Base-by-base conservation (phyloP, 352 stramenopile genomes). In the Globisporangium irregulare region DNA sequence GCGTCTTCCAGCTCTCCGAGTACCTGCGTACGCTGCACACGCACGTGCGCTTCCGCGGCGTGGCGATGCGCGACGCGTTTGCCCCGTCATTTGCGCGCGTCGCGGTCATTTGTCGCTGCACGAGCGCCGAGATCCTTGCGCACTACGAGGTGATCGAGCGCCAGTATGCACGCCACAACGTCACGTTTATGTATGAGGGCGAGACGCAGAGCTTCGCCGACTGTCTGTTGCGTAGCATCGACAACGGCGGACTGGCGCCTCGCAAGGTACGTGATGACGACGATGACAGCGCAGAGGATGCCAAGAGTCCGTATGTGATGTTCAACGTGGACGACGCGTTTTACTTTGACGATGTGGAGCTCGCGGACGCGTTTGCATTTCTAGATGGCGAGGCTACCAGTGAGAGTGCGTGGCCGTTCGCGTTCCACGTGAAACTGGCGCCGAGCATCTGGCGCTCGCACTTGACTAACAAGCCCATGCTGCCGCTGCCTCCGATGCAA, bases 371-470 rank as follows among this genome's bases (percentile, higher is more conserved):
- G 38, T 64, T 73, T 20, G 32, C 66, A 9, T 64, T 77, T 25
- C 50, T 80, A 18, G 50, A 53, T 9, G 59, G 50, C 9, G 62
- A 46, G 24, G 15, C 24, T 0, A 29, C 20, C 2, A 46, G 22
- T 32, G 25, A 27, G 9, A 34, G 24, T 20, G 20, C n/a, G 14
- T 85, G 55, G 73, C 67, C 78, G 65, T 90, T 88, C 68, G 76
- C 72, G 32, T 90, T 96, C 66, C 75, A 96, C 48, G 58, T 92
- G 15, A 92, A 91, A 55, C 79, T 96, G 29, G 75, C 90, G 41
- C 82, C 82, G 22, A 88, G 82, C 64, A 93, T 95, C 66, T 89
- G 77, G 66, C 89, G 75, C 41, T 93, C 80, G 61, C 86, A 96
- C 60, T 76, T 91, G 53, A 74, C 75, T 15, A 82, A 82, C 67